phyloP scores from a whole-genome alignment of 129 eudicot genomes.

The Silybum marianum region DNA sequence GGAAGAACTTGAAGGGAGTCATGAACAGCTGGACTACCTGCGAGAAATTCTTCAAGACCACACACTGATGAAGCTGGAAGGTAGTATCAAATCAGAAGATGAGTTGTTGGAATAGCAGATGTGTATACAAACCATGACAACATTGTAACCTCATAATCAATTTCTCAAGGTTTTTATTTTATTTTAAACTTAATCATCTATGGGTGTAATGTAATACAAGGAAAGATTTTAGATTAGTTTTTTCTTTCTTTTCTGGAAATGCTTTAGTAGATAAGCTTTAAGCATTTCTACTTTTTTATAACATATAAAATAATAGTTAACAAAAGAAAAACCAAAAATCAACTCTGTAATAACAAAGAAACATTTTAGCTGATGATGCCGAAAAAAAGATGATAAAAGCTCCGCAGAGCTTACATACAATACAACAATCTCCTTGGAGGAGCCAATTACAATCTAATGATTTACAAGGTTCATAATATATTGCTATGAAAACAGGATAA shows the following conservation, averaged over 20 bases:
- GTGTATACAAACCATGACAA: neutral
- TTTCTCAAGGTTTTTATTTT: neutral
- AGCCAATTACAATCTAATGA: neutral
- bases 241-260: no score
- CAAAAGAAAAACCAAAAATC: neutral
- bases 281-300: no score
- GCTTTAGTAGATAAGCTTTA: no score
- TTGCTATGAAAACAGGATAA: neutral
- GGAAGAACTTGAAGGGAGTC: slow-evolving; percentile 81
- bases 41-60: slow-evolving; percentile 59
- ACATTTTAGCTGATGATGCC: neutral
- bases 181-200: neutral
- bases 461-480: neutral
- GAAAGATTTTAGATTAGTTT: neutral
- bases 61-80: slow-evolving; percentile 27
- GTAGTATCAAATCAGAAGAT: neutral
- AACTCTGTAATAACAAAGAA: neutral
- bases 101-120: neutral
- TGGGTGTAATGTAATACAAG: neutral
- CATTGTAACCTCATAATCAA: neutral
- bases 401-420: neutral
- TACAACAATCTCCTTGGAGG: neutral
- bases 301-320: neutral
- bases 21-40: slow-evolving; percentile 83
- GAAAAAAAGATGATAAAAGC: neutral